These are phyloP conservation scores for Yarrowia sp. DNA, from an alignment of 805 yeast species.

Conservation along the genomic window DNA sequence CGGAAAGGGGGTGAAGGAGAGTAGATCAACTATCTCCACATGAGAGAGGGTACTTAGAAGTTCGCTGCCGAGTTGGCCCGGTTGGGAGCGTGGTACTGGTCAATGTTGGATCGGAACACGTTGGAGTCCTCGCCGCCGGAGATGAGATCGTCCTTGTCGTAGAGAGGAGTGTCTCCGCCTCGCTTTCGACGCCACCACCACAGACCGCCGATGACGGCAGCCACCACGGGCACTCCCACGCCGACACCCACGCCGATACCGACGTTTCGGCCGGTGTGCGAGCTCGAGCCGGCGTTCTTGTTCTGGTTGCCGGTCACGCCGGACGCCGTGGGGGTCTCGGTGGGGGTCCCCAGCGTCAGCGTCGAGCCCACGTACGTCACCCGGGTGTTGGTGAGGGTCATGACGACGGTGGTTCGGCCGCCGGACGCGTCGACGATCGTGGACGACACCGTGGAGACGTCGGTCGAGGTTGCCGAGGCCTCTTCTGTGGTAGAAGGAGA, in stretches of 20 bases:
- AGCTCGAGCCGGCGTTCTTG: conserved; percentile 16
- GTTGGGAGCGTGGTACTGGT: conserved; percentile 49
- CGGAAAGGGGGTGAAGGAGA: neutral
- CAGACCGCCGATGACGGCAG: conserved; percentile 50
- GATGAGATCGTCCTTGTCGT: conserved; percentile 42
- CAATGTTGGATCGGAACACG: conserved; percentile 48
- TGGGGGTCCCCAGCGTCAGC: conserved; percentile 5
- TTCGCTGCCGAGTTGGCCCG: conserved; percentile 45
- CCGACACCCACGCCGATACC: conserved; percentile 74
- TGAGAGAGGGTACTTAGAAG: conserved; percentile 40
- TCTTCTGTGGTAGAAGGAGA: conserved; percentile 7
- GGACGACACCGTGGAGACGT: conserved; percentile 5
- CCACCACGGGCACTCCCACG: conserved; percentile 64
- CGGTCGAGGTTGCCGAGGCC: neutral
- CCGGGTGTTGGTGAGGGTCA: conserved; percentile 21
- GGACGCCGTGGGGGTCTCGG: conserved; percentile 1
- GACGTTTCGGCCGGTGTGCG: conserved; percentile 51
- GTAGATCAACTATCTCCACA: no score
- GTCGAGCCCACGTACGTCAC: conserved; percentile 19
- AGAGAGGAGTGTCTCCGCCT: conserved; percentile 2
- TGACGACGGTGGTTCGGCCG: conserved; percentile 30
- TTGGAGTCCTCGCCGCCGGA: conserved; percentile 42
- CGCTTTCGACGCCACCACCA: conserved; percentile 43
- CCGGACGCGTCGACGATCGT: conserved; percentile 16
- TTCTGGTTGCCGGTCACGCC: conserved; percentile 18